Conservation (phyloP, 2,329 filamentous ascomycete genomes). For the Monosporascus sp. region DNA sequence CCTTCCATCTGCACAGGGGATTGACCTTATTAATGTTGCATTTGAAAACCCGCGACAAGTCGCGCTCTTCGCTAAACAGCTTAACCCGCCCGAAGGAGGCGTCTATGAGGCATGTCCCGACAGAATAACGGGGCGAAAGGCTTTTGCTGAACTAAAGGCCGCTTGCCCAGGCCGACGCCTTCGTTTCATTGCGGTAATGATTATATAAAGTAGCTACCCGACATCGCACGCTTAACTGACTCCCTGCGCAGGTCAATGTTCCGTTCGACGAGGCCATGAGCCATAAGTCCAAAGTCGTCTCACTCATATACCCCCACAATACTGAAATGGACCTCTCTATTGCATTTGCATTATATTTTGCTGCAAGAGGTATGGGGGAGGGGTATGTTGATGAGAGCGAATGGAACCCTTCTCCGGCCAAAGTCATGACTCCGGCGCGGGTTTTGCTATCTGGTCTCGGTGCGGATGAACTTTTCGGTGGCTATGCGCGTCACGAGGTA, state of each 20-base stretch:
- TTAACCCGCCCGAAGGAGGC: slow-evolving; percentile 18
- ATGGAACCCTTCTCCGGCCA: slow-evolving; percentile 14
- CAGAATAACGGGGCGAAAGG: slow-evolving; percentile 76
- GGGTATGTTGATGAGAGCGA: slow-evolving; percentile 30
- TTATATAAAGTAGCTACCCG: too few species aligned
- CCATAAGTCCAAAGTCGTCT: slow-evolving; percentile 65
- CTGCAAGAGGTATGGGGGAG: slow-evolving; percentile 65
- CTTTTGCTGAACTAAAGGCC: slow-evolving; percentile 66
- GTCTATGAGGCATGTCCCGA: slow-evolving; percentile 85
- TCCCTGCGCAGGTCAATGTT: slow-evolving; percentile 59
- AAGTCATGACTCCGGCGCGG: slow-evolving; percentile 59
- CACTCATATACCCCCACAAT: slow-evolving; percentile 85
- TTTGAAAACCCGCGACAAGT: slow-evolving; percentile 86
- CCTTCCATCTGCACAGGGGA: slow-evolving; percentile 59
- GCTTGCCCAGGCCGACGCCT: slow-evolving; percentile 68
- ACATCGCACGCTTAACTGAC: neutral
- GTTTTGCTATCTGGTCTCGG: slow-evolving; percentile 89
- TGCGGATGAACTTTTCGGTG: slow-evolving; percentile 93
- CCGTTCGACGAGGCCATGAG: slow-evolving; percentile 69
- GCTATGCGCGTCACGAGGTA: slow-evolving; percentile 77
- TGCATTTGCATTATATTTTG: slow-evolving; percentile 89
- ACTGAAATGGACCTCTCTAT: slow-evolving; percentile 99
- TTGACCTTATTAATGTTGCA: slow-evolving; percentile 92
- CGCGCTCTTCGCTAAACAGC: slow-evolving; percentile 42
- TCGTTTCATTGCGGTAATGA: slow-evolving; percentile 68